Base-by-base conservation (phyloP, 2,329 filamentous ascomycete species). In the Calonectria hawksworthii region DNA sequence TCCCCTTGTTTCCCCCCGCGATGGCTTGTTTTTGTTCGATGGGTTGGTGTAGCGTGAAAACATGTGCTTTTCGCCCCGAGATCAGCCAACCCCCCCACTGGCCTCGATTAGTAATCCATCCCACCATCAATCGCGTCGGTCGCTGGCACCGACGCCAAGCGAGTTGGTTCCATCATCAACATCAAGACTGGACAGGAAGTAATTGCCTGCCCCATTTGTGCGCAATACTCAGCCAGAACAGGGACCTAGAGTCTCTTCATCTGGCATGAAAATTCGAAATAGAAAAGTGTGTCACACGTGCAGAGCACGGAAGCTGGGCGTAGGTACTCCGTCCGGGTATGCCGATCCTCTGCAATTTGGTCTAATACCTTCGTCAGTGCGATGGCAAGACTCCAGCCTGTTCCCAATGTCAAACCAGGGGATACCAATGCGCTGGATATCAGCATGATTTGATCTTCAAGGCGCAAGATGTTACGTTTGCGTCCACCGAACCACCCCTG, bases 381-480 rank as follows among this genome's bases (percentile, higher is more conserved):
- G 80, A 82, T 41, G 80, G 81, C 28, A 78, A 79, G 26, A 65
- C 66, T 26, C 81, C 81, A 2, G 71, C 76, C 6, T 82, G 81
- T 50, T 77, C 81, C 1, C 81, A 82, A 52, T 82, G 81, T 51
- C 18, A 61, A 14, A 56, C 73, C 11, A 74, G 74, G 10, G 65
- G 74, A 16, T 76, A 75, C 7, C 47, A 74, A 4, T 82, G 81
- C 26, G 77, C 77, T 3, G 81, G 81, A 13, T 82, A 82, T 54
- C 74, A 78, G 18, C 74, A 80, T 56, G 77, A 79, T 51, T 56
- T 82, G 7, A 79, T 82, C n/a, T 82, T 82, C 18, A 70, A 77
- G 6, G 52, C 73, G 0, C 68, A 59, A 38, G 50, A 63, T 21
- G 6, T 16, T 30, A 16, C 69, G 0, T 32, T 65, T 4, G 28